Percentiles rank a stretch among this genome's conserved stretches.
Conservation (phyloP, 768 basidiomycete genomes). For the Mycena galericulata region DNA sequence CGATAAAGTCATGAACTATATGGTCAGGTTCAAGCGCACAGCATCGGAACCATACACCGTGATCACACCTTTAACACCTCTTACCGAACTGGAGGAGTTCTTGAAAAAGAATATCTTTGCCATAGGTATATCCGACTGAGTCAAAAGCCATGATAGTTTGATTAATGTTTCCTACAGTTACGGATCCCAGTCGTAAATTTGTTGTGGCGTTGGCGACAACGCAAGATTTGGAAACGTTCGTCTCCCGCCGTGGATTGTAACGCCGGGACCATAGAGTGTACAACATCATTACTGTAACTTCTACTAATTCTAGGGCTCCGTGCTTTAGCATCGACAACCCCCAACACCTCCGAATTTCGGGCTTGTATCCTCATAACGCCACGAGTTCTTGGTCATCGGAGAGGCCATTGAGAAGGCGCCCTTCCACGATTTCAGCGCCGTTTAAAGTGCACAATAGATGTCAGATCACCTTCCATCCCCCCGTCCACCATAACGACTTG, state of each 20-base stretch:
- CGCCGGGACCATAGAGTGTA: conserved; percentile 18
- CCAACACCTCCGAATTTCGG: too few relatives aligned
- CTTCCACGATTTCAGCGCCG: conserved; percentile 40
- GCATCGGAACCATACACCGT: conserved; percentile 76
- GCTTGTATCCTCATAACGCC: neutral
- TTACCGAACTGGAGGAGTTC: conserved; percentile 87
- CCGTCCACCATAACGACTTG: conserved; percentile 79
- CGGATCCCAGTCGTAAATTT: conserved; percentile 84
- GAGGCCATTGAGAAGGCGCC: conserved; percentile 4
- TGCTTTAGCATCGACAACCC: too few relatives aligned
- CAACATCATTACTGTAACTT: conserved; percentile 21
- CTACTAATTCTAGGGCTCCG: conserved; percentile 16
- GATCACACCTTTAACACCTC: conserved; percentile 84
- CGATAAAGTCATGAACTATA: conserved; percentile 77
- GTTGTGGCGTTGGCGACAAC: conserved; percentile 84
- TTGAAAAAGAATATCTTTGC: conserved; percentile 80
- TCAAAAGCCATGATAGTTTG: neutral
- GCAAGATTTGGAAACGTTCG: conserved; percentile 65
- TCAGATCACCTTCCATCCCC: conserved; percentile 77
- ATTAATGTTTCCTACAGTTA: conserved; percentile 66
- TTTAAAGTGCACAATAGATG: conserved; percentile 24
- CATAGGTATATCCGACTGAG: conserved; percentile 60
- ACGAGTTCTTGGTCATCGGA: neutral
- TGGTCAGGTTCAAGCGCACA: conserved; percentile 80
- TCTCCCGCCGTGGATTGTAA: neutral